A percentile compares a stretch with the other conserved stretches of the same genome.
Conservation (phyloP, 306 rosid species). For the Oemleria cerasiformis region DNA sequence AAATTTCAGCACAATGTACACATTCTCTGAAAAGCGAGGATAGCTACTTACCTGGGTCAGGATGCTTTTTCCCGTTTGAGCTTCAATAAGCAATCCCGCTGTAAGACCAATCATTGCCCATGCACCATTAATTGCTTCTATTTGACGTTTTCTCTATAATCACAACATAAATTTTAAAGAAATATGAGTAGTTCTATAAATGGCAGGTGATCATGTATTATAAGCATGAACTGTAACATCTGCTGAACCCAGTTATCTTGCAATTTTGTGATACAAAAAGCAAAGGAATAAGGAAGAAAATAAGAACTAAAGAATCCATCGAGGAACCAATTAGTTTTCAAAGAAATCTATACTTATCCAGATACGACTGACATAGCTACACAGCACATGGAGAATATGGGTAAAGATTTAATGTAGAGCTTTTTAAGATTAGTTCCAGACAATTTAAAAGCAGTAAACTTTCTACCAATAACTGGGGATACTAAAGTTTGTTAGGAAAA, state of each 20-base stretch:
- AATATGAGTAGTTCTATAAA: constrained; percentile 12
- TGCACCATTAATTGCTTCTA: constrained; percentile 93
- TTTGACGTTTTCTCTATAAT: constrained; percentile 69
- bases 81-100: constrained; percentile 76
- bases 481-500: not conserved
- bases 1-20: not conserved
- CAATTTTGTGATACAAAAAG: no score
- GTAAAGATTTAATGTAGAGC: not conserved
- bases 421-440: not conserved
- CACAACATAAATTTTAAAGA: constrained; percentile 28
- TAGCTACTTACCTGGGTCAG: constrained; percentile 57
- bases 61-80: constrained; percentile 77
- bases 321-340: constrained; percentile 1
- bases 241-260: not conserved
- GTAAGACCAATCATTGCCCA: constrained; percentile 98
- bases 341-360: not conserved
- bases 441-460: not conserved
- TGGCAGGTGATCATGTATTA: not conserved
- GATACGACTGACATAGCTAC: not conserved
- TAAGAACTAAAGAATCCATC: not conserved
- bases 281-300: not conserved
- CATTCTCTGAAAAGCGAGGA: not conserved
- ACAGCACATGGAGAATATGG: not conserved
- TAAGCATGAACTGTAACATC: not conserved
- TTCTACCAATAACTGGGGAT: not conserved